Evolutionary conservation across 2,329 filamentous ascomycete genomes (phyloP).

Genomic region (Blastomyces percursus): DNA sequence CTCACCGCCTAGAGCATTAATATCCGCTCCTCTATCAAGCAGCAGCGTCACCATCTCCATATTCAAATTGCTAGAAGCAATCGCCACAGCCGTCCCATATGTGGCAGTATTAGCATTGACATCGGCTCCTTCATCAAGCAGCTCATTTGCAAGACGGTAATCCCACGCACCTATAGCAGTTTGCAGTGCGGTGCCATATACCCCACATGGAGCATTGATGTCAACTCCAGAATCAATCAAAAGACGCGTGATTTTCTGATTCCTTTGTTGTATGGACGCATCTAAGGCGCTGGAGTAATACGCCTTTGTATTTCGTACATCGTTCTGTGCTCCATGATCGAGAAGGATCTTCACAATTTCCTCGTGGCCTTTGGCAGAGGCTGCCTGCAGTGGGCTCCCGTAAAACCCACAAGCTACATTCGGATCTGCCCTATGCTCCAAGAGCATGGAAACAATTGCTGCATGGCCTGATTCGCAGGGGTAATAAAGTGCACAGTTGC

Average conservation of each 20-base stretch:
- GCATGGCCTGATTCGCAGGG: background rate
- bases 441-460: background rate
- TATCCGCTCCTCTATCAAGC: conserved; percentile 1
- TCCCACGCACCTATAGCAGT: conserved; percentile 2
- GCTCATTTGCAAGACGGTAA: background rate
- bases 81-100: background rate
- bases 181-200: background rate
- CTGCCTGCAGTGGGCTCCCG: conserved; percentile 3
- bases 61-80: background rate
- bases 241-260: background rate
- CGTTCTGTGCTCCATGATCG: background rate
- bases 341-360: conserved; percentile 5
- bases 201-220: background rate
- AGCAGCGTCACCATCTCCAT: background rate
- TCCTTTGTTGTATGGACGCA: background rate
- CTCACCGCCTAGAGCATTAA: background rate
- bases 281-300: background rate
- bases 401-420: background rate
- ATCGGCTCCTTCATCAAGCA: background rate
- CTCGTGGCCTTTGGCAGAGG: background rate
- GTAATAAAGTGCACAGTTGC: background rate
- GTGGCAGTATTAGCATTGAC: background rate
- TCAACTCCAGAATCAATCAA: background rate
- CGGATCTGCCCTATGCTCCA: too few species aligned
- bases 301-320: background rate